phyloP scores from a whole-genome alignment of 495 filamentous ascomycete species.

The Trichocladium uniseriatum region DNA sequence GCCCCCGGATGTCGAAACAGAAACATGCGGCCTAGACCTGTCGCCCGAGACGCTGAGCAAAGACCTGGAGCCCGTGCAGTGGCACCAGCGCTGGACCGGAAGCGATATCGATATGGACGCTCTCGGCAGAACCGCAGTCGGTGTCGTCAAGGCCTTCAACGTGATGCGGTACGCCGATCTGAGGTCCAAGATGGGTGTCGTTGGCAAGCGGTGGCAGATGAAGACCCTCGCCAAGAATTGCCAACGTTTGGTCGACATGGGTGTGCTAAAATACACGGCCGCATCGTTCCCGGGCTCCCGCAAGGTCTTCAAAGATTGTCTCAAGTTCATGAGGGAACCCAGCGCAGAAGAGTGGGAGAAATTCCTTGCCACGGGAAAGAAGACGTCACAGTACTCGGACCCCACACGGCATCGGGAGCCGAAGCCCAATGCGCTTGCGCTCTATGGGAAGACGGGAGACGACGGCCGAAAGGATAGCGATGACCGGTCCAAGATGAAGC shows the following conservation, averaged over 20 bases:
- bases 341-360: conserved; percentile 52
- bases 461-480: conserved; percentile 7
- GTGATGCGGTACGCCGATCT: conserved; percentile 50
- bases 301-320: conserved; percentile 49
- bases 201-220: conserved; percentile 53
- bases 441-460: conserved; percentile 16
- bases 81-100: conserved; percentile 42
- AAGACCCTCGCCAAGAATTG: conserved; percentile 57
- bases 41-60: conserved; percentile 28
- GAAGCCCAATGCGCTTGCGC: conserved; percentile 24
- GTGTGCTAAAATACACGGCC: conserved; percentile 57
- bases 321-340: conserved; percentile 69
- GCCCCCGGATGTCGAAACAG: conserved; percentile 28
- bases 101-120: conserved; percentile 43
- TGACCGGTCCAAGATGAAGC: conserved; percentile 15
- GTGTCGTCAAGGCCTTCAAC: conserved; percentile 39
- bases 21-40: conserved; percentile 25
- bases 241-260: conserved; percentile 59
- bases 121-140: conserved; percentile 37
- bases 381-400: conserved; percentile 28
- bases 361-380: conserved; percentile 37
- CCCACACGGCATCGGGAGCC: conserved; percentile 22
- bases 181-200: conserved; percentile 50
- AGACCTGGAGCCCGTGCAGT: conserved; percentile 37
- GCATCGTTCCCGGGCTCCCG: conserved; percentile 42